Percentiles rank a stretch among this genome's conserved stretches.
These are phyloP conservation scores for Tilletia caries DNA, from an alignment of 1,284 basidiomycete species.

Conservation along the genomic window DNA sequence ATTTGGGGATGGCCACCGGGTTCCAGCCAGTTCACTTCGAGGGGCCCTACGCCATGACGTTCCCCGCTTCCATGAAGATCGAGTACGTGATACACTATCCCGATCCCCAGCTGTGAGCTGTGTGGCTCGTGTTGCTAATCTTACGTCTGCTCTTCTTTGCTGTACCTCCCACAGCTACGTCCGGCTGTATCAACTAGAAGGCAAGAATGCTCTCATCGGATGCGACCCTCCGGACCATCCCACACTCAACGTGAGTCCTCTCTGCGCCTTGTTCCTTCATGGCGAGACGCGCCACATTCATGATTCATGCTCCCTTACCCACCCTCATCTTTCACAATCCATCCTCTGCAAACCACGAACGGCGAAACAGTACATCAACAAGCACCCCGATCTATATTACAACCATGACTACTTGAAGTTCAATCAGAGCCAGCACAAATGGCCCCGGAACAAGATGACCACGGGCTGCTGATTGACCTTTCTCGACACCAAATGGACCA, in stretches of 20 bases:
- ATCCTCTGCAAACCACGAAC: neutral
- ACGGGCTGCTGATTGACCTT: constrained; percentile 26
- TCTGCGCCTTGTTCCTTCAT: neutral
- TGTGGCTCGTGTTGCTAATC: neutral
- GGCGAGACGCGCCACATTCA: neutral
- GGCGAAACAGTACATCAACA: constrained; percentile 37
- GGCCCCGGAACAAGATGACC: constrained; percentile 41
- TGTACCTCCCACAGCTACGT: constrained; percentile 28
- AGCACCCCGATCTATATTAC: constrained; percentile 40
- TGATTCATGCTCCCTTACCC: neutral
- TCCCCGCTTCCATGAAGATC: constrained; percentile 31
- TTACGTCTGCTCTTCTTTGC: neutral
- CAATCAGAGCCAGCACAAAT: constrained; percentile 26
- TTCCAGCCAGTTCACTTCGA: constrained; percentile 39
- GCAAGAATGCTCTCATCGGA: constrained; percentile 16
- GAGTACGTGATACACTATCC: constrained; percentile 15
- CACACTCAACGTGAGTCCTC: constrained; percentile 20
- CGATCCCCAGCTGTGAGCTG: neutral
- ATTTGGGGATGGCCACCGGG: constrained; percentile 41
- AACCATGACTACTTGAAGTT: constrained; percentile 46
- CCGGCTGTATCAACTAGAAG: constrained; percentile 45
- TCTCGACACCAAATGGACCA: no score
- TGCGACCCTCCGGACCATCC: constrained; percentile 49
- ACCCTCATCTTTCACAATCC: neutral
- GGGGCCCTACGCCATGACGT: constrained; percentile 20